Conservation (phyloP, 2,329 filamentous ascomycete species). For the Trichoderma afroharzianum region DNA sequence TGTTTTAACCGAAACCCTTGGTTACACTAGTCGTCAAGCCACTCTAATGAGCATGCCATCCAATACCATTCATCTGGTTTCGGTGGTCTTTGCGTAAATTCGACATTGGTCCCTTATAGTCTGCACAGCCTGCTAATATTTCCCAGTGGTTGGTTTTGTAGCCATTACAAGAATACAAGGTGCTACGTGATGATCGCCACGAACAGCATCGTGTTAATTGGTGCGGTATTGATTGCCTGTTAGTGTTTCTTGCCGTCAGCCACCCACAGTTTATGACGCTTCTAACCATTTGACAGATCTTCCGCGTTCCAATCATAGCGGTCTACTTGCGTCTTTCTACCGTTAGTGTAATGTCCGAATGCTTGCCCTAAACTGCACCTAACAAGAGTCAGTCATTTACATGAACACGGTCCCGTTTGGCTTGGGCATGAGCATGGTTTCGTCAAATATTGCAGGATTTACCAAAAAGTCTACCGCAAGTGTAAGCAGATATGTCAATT, state of each 20-base stretch:
- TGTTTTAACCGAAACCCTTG: neutral
- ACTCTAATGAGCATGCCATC: neutral
- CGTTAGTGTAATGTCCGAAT: neutral
- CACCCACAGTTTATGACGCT: neutral
- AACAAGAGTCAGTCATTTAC: neutral
- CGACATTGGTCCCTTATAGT: neutral
- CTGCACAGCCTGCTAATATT: neutral
- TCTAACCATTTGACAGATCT: neutral
- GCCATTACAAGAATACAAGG: neutral
- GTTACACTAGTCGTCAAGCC: neutral
- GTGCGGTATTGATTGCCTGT: neutral
- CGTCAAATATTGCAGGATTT: neutral
- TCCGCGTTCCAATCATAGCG: neutral
- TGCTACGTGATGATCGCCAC: neutral
- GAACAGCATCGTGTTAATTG: neutral
- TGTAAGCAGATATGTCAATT: neutral
- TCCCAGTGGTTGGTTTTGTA: neutral
- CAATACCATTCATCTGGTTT: neutral
- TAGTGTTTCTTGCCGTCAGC: neutral
- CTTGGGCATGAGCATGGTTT: neutral
- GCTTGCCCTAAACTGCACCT: neutral
- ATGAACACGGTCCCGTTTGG: neutral
- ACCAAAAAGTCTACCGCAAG: neutral
- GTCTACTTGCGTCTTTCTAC: neutral
- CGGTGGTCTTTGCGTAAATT: neutral